Evolutionary conservation across 2,329 filamentous ascomycete genomes (phyloP).

Genomic region (Hypoxylon sp.): DNA sequence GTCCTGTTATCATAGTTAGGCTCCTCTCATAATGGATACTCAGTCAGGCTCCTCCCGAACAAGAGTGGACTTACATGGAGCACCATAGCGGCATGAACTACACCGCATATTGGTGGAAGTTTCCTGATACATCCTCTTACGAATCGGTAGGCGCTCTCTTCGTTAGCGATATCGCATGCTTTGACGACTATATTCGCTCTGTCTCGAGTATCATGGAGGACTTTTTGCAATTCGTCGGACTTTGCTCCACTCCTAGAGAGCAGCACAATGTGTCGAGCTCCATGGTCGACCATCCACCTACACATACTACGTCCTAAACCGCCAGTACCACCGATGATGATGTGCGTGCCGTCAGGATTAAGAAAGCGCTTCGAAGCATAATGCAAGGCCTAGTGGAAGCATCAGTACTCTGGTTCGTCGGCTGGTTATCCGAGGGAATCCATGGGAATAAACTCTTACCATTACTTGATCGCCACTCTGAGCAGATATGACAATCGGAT

Average conservation of each 20-base stretch:
- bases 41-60: neutral
- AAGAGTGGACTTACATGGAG: constrained; percentile 40
- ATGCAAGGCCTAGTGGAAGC: constrained; percentile 33
- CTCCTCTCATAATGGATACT: neutral
- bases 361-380: constrained; percentile 41
- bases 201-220: constrained; percentile 43
- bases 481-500: constrained; percentile 36
- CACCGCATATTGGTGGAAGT: constrained; percentile 52
- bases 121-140: constrained; percentile 44
- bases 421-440: neutral
- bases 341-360: constrained; percentile 49
- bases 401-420: constrained; percentile 11
- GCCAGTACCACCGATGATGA: constrained; percentile 55
- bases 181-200: constrained; percentile 48
- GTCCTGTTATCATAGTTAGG: constrained; percentile 40
- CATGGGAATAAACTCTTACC: constrained; percentile 24
- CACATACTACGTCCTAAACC: constrained; percentile 48
- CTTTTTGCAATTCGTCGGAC: constrained; percentile 36
- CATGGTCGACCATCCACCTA: constrained; percentile 49
- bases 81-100: constrained; percentile 55
- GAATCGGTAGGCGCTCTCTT: constrained; percentile 42
- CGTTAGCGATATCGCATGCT: constrained; percentile 51
- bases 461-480: constrained; percentile 34
- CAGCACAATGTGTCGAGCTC: constrained; percentile 53
- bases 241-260: constrained; percentile 52